phyloP scores from a whole-genome alignment of 352 stramenopile genomes.

The Chrysophaeum taylorii region DNA sequence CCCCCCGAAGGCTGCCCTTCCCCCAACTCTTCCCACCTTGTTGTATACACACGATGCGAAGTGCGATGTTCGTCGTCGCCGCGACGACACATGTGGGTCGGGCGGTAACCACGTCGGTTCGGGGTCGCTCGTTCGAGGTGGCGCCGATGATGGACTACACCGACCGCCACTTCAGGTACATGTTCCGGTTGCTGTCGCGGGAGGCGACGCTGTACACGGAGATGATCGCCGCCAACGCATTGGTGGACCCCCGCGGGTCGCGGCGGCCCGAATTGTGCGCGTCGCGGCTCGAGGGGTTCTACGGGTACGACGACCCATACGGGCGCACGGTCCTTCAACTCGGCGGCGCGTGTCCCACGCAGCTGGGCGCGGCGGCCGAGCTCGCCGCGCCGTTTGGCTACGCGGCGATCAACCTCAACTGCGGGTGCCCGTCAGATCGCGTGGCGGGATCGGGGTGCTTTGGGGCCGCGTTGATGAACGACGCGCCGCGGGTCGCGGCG shows the following conservation, averaged over 20 bases:
- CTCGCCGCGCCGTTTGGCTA: constrained; percentile 69
- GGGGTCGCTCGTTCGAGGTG: too few relatives aligned
- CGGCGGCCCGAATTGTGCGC: constrained; percentile 19
- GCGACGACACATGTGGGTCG: too few relatives aligned
- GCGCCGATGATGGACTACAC: constrained; percentile 94
- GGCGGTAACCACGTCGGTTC: too few relatives aligned
- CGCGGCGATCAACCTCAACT: constrained; percentile 91
- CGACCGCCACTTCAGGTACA: constrained; percentile 79
- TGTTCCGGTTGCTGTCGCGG: constrained; percentile 79
- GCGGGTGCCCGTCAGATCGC: constrained; percentile 74
- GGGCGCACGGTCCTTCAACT: constrained; percentile 82
- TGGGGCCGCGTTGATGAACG: constrained; percentile 76
- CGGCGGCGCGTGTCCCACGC: constrained; percentile 71
- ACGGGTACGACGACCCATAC: constrained; percentile 61
- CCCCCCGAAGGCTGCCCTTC: too few relatives aligned
- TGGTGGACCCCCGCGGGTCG: constrained; percentile 44
- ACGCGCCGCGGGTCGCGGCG: constrained; percentile 69
- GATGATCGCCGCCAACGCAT: constrained; percentile 94
- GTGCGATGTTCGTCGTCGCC: too few relatives aligned
- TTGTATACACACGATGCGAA: too few relatives aligned
- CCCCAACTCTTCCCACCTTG: too few relatives aligned
- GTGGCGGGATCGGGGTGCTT: constrained; percentile 45
- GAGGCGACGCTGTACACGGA: constrained; percentile 84
- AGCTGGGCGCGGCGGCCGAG: constrained; percentile 58
- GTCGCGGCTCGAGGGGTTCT: too few relatives aligned